Percentiles rank a stretch among this genome's conserved stretches.
These are phyloP conservation scores for Orbilia brochopaga DNA, from an alignment of 2,329 filamentous ascomycete species.

Conservation along the genomic window DNA sequence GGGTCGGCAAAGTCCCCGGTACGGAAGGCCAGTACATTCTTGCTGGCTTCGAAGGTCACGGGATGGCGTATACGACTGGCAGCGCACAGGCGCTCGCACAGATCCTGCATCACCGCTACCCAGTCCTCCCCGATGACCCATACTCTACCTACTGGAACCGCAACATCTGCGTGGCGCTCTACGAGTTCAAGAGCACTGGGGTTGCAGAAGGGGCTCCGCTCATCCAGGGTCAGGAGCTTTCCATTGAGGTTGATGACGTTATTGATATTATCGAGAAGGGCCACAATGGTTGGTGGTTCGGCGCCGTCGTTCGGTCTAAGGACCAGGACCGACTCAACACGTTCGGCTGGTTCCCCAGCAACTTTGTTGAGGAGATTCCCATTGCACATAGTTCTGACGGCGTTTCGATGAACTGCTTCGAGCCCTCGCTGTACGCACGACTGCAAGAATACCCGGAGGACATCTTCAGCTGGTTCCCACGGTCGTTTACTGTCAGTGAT, in stretches of 20 bases:
- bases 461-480: conserved; percentile 43
- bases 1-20: conserved; percentile 71
- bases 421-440: conserved; percentile 33
- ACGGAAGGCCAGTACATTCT: conserved; percentile 67
- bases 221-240: conserved; percentile 14
- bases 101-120: conserved; percentile 49
- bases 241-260: conserved; percentile 25
- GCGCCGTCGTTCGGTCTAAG: conserved; percentile 28
- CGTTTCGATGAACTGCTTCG: conserved; percentile 19
- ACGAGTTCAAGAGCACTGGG: conserved; percentile 22
- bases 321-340: conserved; percentile 37
- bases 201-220: background rate
- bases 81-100: conserved; percentile 53
- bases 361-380: conserved; percentile 41
- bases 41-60: conserved; percentile 75
- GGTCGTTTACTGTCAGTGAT: conserved; percentile 35
- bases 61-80: conserved; percentile 57
- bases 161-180: conserved; percentile 37
- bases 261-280: conserved; percentile 46
- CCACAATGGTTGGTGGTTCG: conserved; percentile 49
- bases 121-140: conserved; percentile 36
- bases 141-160: conserved; percentile 47
- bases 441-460: conserved; percentile 43
- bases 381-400: conserved; percentile 10
- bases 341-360: conserved; percentile 47